These are phyloP conservation scores for Tagetes patula DNA, from an alignment of 129 eudicot genomes.

Conservation along the genomic window DNA sequence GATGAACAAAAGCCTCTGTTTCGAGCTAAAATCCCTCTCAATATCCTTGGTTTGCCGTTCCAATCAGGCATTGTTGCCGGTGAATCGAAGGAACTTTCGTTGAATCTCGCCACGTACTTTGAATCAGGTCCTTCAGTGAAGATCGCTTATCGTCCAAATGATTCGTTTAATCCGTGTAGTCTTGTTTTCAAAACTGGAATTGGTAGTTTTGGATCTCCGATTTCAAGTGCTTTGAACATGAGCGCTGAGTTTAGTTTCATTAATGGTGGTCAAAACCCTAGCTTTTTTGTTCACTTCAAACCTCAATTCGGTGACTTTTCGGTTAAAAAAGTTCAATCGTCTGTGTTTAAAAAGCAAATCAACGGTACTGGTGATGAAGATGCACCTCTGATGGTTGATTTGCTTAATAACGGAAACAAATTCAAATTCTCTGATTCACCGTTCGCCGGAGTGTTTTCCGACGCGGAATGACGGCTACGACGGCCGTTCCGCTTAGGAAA, in stretches of 20 bases:
- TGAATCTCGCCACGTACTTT: conserved; percentile 64
- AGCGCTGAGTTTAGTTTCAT: conserved; percentile 64
- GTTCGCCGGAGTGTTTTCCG: conserved; percentile 37
- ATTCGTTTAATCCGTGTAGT: conserved; percentile 57
- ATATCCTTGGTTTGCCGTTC: conserved; percentile 61
- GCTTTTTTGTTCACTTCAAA: conserved; percentile 65
- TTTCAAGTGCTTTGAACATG: conserved; percentile 63
- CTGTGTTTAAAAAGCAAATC: conserved; percentile 27
- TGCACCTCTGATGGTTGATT: conserved; percentile 27
- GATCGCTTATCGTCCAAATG: conserved; percentile 76
- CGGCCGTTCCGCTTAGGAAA: conserved; percentile 51
- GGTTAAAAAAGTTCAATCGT: conserved; percentile 56
- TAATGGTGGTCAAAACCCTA: conserved; percentile 56
- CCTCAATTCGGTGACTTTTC: conserved; percentile 80
- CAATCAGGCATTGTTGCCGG: conserved; percentile 76
- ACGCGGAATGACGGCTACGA: conserved; percentile 54
- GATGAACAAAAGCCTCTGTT: conserved; percentile 79
- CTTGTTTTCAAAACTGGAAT: conserved; percentile 72
- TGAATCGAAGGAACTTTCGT: conserved; percentile 68
- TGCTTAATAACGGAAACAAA: conserved; percentile 31
- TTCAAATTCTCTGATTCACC: conserved; percentile 33
- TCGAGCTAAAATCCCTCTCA: conserved; percentile 70
- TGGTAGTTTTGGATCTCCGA: conserved; percentile 78
- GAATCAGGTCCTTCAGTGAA: conserved; percentile 70
- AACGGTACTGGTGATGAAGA: conserved; percentile 31